A percentile compares a stretch with the other conserved stretches of the same genome.
Conservation (phyloP, 2,329 filamentous ascomycete genomes). For the Diaporthe citriasiana region DNA sequence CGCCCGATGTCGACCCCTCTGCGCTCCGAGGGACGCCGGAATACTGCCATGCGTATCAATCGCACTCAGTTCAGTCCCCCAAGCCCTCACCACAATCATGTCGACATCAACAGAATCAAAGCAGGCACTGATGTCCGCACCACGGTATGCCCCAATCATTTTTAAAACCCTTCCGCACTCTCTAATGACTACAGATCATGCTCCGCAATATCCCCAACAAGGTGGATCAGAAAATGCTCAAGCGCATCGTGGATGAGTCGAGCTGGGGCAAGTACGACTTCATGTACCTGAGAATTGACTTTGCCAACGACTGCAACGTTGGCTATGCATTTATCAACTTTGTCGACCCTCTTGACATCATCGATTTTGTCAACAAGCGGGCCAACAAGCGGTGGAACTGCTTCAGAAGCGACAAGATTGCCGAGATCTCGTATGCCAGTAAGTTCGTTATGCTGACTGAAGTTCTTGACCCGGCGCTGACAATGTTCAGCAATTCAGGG, state of each 20-base stretch:
- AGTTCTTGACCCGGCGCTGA: constrained; percentile 46
- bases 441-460: constrained; percentile 53
- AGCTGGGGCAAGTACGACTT: constrained; percentile 92
- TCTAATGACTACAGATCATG: constrained; percentile 79
- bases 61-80: constrained; percentile 60
- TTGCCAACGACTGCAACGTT: constrained; percentile 88
- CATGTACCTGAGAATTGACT: constrained; percentile 93
- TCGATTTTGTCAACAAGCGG: constrained; percentile 78
- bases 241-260: constrained; percentile 82
- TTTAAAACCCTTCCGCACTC: neutral
- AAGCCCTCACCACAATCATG: constrained; percentile 70
- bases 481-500: constrained; percentile 83
- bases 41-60: constrained; percentile 62
- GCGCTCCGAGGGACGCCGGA: constrained; percentile 60
- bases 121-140: constrained; percentile 81
- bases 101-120: constrained; percentile 72
- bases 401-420: constrained; percentile 86
- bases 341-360: constrained; percentile 80
- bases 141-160: constrained; percentile 63
- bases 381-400: constrained; percentile 84
- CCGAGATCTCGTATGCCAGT: constrained; percentile 97
- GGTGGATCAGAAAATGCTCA: constrained; percentile 82
- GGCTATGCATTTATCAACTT: constrained; percentile 99
- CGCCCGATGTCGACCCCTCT: constrained; percentile 53
- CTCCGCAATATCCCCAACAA: constrained; percentile 95